Base-by-base conservation (phyloP, 1,139 yeast species). In the Hansenula lynferdii region DNA sequence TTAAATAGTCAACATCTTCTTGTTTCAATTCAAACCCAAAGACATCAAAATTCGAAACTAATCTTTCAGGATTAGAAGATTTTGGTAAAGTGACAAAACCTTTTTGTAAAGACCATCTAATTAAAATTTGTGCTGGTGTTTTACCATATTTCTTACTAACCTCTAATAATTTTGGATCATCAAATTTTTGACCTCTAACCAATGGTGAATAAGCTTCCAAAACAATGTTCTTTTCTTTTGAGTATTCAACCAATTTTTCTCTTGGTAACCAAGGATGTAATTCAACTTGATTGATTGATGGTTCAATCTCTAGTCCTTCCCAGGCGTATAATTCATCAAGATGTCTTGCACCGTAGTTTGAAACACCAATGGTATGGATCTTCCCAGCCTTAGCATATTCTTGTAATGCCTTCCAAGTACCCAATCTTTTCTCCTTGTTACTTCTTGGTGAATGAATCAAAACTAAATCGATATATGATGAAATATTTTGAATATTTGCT, bases 211-310 rank as follows among this genome's bases (percentile, higher is more conserved):
- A 85, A 1, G 92, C 89, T 56, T 82, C 84, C 8, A 77, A 71
- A 7, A 69, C 58, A 26, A 83, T 69, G 58, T 73, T 69, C 50
- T 75, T 54, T 37, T 62, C 43, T 34, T 65, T 60, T 45, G 84
- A 80, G 60, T 64, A 80, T 28, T 72, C 70, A 4, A 78, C 76
- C 39, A 83, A 60, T 30, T 80, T 81, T 28, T 65, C 64, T 48
- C 85, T 65, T 80, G 77, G 79, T 40, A 80, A 65, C 87, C 89
- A 83, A 1, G 90, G 92, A 45, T 85, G 78, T 15, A 83, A 72
- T 58, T 83, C 90, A 44, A 83, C 72, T 56, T 80, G 84, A 51
- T 81, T 76, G 10, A 77, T 74, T 24, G 84, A 80, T 0, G 90
- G 92, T 42, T 65, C 67, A 42, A 70, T 55, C 44, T 62, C 71